These are phyloP conservation scores for Blastobotrys illinoisensis DNA, from an alignment of 1,139 yeast species.

Conservation along the genomic window DNA sequence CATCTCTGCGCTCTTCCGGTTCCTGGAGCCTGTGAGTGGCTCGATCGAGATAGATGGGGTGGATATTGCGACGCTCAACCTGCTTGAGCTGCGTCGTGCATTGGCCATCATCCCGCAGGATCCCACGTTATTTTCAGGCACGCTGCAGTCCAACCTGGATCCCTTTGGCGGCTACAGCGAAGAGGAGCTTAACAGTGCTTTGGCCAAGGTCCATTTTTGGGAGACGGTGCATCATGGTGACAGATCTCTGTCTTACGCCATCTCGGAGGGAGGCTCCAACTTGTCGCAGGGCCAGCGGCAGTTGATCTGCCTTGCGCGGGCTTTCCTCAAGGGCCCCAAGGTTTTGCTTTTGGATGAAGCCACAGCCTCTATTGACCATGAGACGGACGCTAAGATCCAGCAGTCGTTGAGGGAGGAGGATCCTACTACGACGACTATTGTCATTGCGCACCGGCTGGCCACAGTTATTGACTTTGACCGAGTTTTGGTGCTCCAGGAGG, in stretches of 20 bases:
- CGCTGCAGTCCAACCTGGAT: slow-evolving; percentile 58
- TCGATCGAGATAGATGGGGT: slow-evolving; percentile 49
- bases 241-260: slow-evolving; percentile 47
- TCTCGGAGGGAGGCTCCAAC: slow-evolving; percentile 55
- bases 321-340: slow-evolving; percentile 55
- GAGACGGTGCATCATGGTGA: not conserved
- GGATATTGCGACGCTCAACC: slow-evolving; percentile 50
- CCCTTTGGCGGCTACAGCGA: slow-evolving; percentile 50
- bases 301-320: slow-evolving; percentile 66
- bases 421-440: slow-evolving; percentile 59
- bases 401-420: slow-evolving; percentile 63
- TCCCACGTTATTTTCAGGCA: slow-evolving; percentile 61
- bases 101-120: slow-evolving; percentile 70
- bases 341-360: slow-evolving; percentile 73
- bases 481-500: slow-evolving; percentile 60
- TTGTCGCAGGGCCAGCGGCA: slow-evolving; percentile 74
- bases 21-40: slow-evolving; percentile 60
- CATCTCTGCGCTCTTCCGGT: slow-evolving; percentile 63
- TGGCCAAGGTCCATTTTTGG: slow-evolving; percentile 5
- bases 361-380: slow-evolving; percentile 77
- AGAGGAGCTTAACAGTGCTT: slow-evolving; percentile 40
- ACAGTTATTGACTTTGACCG: slow-evolving; percentile 76
- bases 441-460: slow-evolving; percentile 77
- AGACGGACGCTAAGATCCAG: slow-evolving; percentile 71
- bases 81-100: slow-evolving; percentile 49